Conservation (phyloP, 768 basidiomycete species). For the Podaxis sp. region DNA sequence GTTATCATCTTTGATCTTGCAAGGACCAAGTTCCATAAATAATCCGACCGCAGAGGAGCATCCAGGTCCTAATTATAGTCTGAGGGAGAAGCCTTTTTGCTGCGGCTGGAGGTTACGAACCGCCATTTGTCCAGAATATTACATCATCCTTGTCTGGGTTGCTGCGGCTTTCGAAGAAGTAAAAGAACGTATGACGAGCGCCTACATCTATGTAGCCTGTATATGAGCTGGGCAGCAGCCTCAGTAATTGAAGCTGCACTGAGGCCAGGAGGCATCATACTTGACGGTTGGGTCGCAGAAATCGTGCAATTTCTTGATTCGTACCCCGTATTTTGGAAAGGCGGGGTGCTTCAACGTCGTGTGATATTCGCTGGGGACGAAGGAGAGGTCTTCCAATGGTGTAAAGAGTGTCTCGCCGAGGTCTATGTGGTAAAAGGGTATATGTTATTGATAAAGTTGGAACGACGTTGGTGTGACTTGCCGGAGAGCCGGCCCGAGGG, state of each 20-base stretch:
- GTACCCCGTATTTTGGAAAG: slow-evolving; percentile 51
- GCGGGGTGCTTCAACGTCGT: slow-evolving; percentile 41
- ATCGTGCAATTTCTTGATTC: slow-evolving; percentile 51
- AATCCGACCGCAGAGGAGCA: slow-evolving; percentile 11
- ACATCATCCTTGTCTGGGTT: slow-evolving; percentile 62
- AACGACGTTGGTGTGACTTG: background rate
- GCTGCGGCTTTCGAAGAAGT: slow-evolving; percentile 73
- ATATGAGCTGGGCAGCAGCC: slow-evolving; percentile 40
- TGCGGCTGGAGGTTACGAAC: slow-evolving; percentile 17
- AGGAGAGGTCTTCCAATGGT: slow-evolving; percentile 31
- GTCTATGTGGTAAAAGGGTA: slow-evolving; percentile 21
- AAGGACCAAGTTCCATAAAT: slow-evolving; percentile 46
- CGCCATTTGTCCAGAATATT: slow-evolving; percentile 57
- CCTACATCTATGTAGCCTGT: slow-evolving; percentile 69
- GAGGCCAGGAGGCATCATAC: slow-evolving; percentile 25
- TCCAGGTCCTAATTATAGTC: slow-evolving; percentile 1
- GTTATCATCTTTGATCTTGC: slow-evolving; percentile 53
- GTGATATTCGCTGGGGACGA: slow-evolving; percentile 32
- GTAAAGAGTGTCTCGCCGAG: slow-evolving; percentile 25
- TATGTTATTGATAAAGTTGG: slow-evolving; percentile 19
- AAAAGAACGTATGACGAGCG: slow-evolving; percentile 68
- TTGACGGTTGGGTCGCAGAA: slow-evolving; percentile 61
- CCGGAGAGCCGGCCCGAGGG: background rate
- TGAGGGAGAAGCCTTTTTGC: background rate
- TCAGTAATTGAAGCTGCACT: slow-evolving; percentile 8